Conservation (phyloP, 345 rosid genomes). For the Boechera retrofracta region DNA sequence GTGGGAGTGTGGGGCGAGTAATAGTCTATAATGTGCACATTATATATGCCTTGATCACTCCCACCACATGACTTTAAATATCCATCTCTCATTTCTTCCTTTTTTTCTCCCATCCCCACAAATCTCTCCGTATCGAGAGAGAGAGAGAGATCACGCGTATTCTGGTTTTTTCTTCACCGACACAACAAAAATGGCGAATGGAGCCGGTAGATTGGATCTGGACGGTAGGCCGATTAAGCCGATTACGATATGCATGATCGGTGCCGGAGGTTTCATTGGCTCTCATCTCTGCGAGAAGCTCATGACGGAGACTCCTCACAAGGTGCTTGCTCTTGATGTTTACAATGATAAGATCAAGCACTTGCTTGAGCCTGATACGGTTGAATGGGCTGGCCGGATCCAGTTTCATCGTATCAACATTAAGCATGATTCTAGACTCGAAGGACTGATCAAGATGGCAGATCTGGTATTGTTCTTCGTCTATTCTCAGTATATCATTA, state of each 20-base stretch:
- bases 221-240: slow-evolving; percentile 85
- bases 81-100: slow-evolving; percentile 6
- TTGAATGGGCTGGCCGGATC: slow-evolving; percentile 73
- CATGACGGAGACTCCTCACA: slow-evolving; percentile 79
- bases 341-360: slow-evolving; percentile 97
- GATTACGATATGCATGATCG: slow-evolving; percentile 93
- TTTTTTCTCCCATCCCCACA: slow-evolving; percentile 4
- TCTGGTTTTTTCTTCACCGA: slow-evolving; percentile 28
- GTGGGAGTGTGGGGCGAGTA: slow-evolving; percentile 13
- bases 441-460: slow-evolving; percentile 93
- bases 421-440: slow-evolving; percentile 95
- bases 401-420: slow-evolving; percentile 97
- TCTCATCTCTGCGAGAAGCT: slow-evolving; percentile 97
- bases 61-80: slow-evolving; percentile 36
- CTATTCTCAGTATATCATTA: background rate
- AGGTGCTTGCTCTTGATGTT: slow-evolving; percentile 88
- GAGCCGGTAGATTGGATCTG: slow-evolving; percentile 69
- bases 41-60: background rate
- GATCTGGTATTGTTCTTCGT: slow-evolving; percentile 69
- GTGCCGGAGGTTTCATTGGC: slow-evolving; percentile 98
- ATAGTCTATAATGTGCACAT: background rate
- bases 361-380: slow-evolving; percentile 72
- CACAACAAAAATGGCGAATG: slow-evolving; percentile 45
- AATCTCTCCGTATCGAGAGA: slow-evolving; percentile 20
- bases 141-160: slow-evolving; percentile 39